Evolutionary conservation across 78 protist genomes (phyloP).

Genomic region (Speleostelium caveatum): DNA sequence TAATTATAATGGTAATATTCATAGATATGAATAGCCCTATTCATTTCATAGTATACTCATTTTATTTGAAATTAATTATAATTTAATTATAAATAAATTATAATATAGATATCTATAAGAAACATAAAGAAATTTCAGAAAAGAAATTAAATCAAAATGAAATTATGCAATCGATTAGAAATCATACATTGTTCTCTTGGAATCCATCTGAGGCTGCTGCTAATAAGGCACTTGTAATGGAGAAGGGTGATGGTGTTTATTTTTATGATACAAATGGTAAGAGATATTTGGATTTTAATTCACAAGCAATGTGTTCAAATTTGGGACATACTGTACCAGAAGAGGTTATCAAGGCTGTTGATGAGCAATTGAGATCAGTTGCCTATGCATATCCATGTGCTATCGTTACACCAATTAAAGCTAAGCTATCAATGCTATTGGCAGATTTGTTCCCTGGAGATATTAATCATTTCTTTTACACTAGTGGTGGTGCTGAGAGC

Average conservation of each 20-base stretch:
- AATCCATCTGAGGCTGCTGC: conserved; percentile 66
- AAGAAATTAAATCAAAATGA: conserved; percentile 20
- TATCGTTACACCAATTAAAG: conserved; percentile 53
- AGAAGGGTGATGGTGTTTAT: conserved; percentile 76
- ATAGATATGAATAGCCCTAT: too few species aligned
- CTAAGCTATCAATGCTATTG: conserved; percentile 57
- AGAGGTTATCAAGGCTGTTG: conserved; percentile 62
- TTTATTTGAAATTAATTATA: background rate
- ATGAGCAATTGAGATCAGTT: conserved; percentile 41
- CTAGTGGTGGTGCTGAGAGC: conserved; percentile 82
- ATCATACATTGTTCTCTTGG: conserved; percentile 76
- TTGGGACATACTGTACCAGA: conserved; percentile 78
- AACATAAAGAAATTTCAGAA: conserved; percentile 40
- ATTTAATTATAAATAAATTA: too few species aligned
- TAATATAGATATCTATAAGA: conserved; percentile 37
- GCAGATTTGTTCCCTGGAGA: conserved; percentile 83
- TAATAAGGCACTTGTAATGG: conserved; percentile 53
- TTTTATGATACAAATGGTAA: conserved; percentile 75
- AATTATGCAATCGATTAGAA: conserved; percentile 33
- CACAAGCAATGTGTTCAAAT: conserved; percentile 85
- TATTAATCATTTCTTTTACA: conserved; percentile 60
- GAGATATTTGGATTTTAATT: conserved; percentile 82
- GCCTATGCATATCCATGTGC: conserved; percentile 82
- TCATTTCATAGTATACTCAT: too few species aligned
- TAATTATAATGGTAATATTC: conserved; percentile 10